Evolutionary conservation across 805 yeast species (phyloP), one percentile per base, ranked within the genome.

Genomic region (Candida nonsorbophila): DNA sequence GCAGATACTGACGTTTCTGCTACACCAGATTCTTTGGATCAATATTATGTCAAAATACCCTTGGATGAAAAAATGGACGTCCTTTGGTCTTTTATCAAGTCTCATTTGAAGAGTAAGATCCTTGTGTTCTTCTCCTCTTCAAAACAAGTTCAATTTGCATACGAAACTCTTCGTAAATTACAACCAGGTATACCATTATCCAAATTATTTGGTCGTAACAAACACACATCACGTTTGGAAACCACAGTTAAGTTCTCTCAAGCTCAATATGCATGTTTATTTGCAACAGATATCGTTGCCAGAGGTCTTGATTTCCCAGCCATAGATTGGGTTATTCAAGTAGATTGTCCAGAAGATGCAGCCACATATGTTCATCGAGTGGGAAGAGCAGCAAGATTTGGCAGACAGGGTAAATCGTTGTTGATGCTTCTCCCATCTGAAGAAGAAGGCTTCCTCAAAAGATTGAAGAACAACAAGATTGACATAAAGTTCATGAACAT

Each of bases 281-380:
- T 86, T 48, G 92, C 95, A 0, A 86, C 96, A 0, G 96, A 86
- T 58, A 80, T 86, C 25, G 95, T 85, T 8, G 95, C 96, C 1
- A 67, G 96, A 51, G 96, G 96, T 11, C 72, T 86, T 22, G 96
- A 86, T 53, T 85, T 87, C 55, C 95, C 96, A 0, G 84, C 88
- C 5, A 84, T 86, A 28, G 94, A 87, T 49, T 86, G 96, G 96
- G 95, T 86, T n/a, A 66, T 86, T 6, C 96, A 86, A 53, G 69
- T 85, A 1, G 96, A 86, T 50, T 84, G 94, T 45, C 95, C 96
- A 0, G 96, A 86, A 50, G 94, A 84, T 53, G 71, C 77, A 2
- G 85, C 87, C 17, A 87, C 96, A 0, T 86, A 87, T 54, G 84
- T 86, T 30, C 96, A 86, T 45, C 67, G 96, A 47, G 96, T 84